Base-by-base conservation (phyloP, 306 rosid species). In the Rubus parviflorus region DNA sequence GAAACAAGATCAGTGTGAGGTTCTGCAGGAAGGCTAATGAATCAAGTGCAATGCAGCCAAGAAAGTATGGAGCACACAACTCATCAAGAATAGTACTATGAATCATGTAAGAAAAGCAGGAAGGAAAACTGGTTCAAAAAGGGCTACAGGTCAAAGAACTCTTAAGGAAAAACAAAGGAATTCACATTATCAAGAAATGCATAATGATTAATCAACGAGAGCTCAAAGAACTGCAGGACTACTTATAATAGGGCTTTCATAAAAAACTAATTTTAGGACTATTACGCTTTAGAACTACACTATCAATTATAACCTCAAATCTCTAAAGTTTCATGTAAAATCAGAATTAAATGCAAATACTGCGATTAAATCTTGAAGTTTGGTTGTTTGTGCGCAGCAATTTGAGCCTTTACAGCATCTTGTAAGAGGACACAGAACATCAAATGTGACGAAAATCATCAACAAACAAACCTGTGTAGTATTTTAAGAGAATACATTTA, bases 1-100 rank as follows among this genome's bases (percentile, higher is more conserved):
- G 66, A 49, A 81, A 40, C 70, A 84, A 82, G 13, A 74, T 52
- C 42, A 67, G n/a, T 62, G 61, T 82, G 79, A 80, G 77, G 51
- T 81, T 25, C 47, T 64, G 52, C 64, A 77, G 71, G 43, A 62
- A 75, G 4, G 43, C 54, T 5, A 56, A 20, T 66, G 71, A 66
- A 40, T 48, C 16, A 19, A 56, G 61, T 37, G 48, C 43, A 4
- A n/a, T 12, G 35, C 58, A 75, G 52, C 35, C 47, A n/a, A 30
- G 35, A 30, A 30, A 30, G 35, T 30, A 30, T 30, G 35, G 35
- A 30, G 35, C 35, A 30, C 35, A 30, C 9, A 7, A 10, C 60
- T 51, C 56, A 54, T n/a, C 60, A n/a, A 53, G 23, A 53, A 6
- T 19, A 3, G n/a, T 53, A 19, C 20, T 19, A 54, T 2, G 25